Conservation (phyloP, 1,139 yeast genomes). For the Hemisphaericaspora lyxosophila region DNA sequence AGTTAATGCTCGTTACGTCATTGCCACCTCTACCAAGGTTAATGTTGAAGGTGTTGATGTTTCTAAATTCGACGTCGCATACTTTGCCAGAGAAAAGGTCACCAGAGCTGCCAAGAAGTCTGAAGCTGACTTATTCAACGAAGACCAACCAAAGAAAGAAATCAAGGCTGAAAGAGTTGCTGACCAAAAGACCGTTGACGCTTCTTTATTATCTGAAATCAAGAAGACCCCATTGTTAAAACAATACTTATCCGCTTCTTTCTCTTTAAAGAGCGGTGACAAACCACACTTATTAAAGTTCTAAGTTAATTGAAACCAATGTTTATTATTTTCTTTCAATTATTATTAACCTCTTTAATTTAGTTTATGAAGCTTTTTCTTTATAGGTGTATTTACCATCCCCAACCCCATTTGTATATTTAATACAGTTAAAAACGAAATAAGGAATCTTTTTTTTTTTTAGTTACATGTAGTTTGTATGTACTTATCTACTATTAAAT, state of each 20-base stretch:
- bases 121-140: slow-evolving; percentile 95
- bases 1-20: slow-evolving; percentile 98
- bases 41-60: slow-evolving; percentile 79
- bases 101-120: slow-evolving; percentile 73
- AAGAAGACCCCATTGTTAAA: slow-evolving; percentile 97
- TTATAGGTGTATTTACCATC: slow-evolving; percentile 17
- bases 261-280: slow-evolving; percentile 98
- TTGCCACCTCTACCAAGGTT: slow-evolving; percentile 96
- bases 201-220: slow-evolving; percentile 90
- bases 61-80: slow-evolving; percentile 89
- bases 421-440: slow-evolving; percentile 28
- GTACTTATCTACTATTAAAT: neutral
- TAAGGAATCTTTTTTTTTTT: neutral
- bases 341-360: slow-evolving; percentile 1
- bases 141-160: slow-evolving; percentile 82
- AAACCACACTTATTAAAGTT: slow-evolving; percentile 98
- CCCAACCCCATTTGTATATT: slow-evolving; percentile 36
- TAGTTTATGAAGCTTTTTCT: slow-evolving; percentile 4
- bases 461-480: neutral
- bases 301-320: slow-evolving; percentile 40
- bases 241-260: slow-evolving; percentile 95
- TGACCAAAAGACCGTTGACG: slow-evolving; percentile 97
- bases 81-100: slow-evolving; percentile 96
- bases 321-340: neutral
- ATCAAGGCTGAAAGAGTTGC: slow-evolving; percentile 94